Base-by-base conservation (phyloP, 2,329 filamentous ascomycete species). In the Stemphylium vesicarium region DNA sequence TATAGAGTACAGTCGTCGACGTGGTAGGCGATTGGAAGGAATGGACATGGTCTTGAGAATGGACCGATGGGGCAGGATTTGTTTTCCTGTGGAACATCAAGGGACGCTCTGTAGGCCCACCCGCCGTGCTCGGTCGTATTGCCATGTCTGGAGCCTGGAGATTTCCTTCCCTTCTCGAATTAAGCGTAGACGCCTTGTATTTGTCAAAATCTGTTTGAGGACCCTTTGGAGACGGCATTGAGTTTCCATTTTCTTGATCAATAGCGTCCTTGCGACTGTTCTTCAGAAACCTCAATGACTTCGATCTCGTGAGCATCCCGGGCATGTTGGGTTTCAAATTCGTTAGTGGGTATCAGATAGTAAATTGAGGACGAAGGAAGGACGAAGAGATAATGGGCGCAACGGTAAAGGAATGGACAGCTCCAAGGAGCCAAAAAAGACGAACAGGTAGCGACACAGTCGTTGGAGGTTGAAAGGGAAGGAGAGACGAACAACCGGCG, bases 381-480 rank as follows among this genome's bases (percentile, higher is more conserved):
- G 63, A 61, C 52, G 41, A 56, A 47, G 61, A 64, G 44, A 60
- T 47, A 63, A 51, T 59, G 50, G 43, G 32, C 50, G 47, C 53
- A 26, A 35, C 26, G 33, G 55, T 47, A 64, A 77, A 77, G 69
- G 75, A 77, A 66, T 70, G 75, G 75, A 77, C 74, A 66, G 75
- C 74, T 71, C 68, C 58, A 58, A 59, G 69, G 73, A 75, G 68
- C 73, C 71, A 74, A 66, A 56, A 26, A 42, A 47, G 36, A 29
- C n/a, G 59, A 52, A 59, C 53, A 62, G 54, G 56, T 62, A 58
- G 53, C 50, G 61, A 63, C 54, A 51, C 56, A 43, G 53, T 42
- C 44, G 63, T 52, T 43, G 58, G 50, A 53, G 55, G 62, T 57
- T 62, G 59, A 56, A 55, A 59, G 10, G 49, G 57, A 55, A 40